A percentile compares a stretch with the other conserved stretches of the same genome.
These are phyloP conservation scores for Petasospora rhodanensis DNA, from an alignment of 1,139 yeast species.

Conservation along the genomic window DNA sequence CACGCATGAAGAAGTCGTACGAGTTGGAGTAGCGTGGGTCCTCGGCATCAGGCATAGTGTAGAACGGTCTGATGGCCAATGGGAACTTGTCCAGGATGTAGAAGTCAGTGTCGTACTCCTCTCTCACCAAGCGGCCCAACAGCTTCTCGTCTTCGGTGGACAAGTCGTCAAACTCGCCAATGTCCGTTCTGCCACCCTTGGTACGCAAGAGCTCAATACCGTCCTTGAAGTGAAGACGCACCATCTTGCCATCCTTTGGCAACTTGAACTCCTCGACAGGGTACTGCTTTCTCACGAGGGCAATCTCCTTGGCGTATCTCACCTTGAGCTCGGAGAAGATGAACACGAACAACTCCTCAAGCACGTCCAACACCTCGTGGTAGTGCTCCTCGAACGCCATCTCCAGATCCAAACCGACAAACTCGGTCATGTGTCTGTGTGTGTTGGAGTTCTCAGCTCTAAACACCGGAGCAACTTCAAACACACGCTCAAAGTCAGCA, in stretches of 20 bases:
- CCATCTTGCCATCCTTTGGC: slow-evolving; percentile 88
- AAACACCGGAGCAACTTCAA: slow-evolving; percentile 95
- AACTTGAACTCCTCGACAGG: slow-evolving; percentile 97
- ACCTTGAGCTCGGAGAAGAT: slow-evolving; percentile 78
- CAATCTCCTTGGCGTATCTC: slow-evolving; percentile 81
- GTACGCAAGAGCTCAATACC: slow-evolving; percentile 82
- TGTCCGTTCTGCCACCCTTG: slow-evolving; percentile 73
- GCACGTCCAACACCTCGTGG: slow-evolving; percentile 84
- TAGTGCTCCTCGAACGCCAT: slow-evolving; percentile 98
- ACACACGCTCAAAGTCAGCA: slow-evolving; percentile 94
- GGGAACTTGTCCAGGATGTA: slow-evolving; percentile 98
- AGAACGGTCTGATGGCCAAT: slow-evolving; percentile 91
- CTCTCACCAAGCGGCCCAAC: slow-evolving; percentile 87
- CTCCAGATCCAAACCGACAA: slow-evolving; percentile 94
- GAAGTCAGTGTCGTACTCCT: slow-evolving; percentile 94
- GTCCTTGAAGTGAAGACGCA: slow-evolving; percentile 82
- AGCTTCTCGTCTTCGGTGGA: slow-evolving; percentile 92
- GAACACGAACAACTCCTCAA: slow-evolving; percentile 82
- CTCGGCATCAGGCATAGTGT: slow-evolving; percentile 97
- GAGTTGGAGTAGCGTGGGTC: slow-evolving; percentile 91
- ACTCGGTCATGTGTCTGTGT: slow-evolving; percentile 99
- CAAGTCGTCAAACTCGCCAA: slow-evolving; percentile 84
- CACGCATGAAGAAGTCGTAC: slow-evolving; percentile 99
- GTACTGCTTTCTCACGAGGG: slow-evolving; percentile 85
- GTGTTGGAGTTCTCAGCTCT: slow-evolving; percentile 99